A percentile compares a stretch with the other conserved stretches of the same genome.
Evolutionary conservation across 331 rosid genomes (phyloP).

Genomic region (Malus hybrid): DNA sequence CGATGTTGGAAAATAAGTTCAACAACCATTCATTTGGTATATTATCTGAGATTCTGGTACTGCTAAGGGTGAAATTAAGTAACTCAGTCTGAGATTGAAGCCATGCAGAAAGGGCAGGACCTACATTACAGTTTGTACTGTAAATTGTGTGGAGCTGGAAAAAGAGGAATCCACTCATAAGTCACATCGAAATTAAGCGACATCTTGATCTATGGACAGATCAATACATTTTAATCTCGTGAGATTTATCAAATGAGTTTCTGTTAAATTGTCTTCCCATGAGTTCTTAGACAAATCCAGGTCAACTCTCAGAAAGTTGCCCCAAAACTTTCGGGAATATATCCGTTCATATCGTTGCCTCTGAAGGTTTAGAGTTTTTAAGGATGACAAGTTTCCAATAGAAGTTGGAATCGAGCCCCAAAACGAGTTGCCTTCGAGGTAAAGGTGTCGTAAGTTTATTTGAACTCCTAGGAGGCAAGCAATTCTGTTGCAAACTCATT

Average conservation of each 20-base stretch:
- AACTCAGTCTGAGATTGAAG: slow-evolving; percentile 13
- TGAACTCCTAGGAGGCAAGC: neutral
- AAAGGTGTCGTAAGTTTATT: neutral
- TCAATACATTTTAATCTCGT: neutral
- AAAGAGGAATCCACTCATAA: slow-evolving; percentile 10
- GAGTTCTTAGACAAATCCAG: neutral
- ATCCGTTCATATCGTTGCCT: neutral
- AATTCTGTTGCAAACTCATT: neutral
- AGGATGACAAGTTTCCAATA: neutral
- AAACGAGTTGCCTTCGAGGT: neutral
- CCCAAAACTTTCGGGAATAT: slow-evolving; percentile 1
- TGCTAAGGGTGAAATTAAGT: neutral
- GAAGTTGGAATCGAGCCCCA: neutral
- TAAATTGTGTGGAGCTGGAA: slow-evolving; percentile 5
- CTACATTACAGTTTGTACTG: neutral
- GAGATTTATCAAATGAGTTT: neutral
- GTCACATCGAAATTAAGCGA: slow-evolving; percentile 12
- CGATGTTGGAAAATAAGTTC: neutral
- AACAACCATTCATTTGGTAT: slow-evolving; percentile 14
- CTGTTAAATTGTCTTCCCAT: neutral
- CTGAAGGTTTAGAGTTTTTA: neutral
- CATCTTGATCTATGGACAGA: neutral
- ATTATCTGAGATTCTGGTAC: neutral
- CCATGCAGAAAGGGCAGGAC: slow-evolving; percentile 13
- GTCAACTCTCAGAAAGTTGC: neutral